Evolutionary conservation across 805 yeast species (phyloP).

Genomic region (Yarrowia hollandica): DNA sequence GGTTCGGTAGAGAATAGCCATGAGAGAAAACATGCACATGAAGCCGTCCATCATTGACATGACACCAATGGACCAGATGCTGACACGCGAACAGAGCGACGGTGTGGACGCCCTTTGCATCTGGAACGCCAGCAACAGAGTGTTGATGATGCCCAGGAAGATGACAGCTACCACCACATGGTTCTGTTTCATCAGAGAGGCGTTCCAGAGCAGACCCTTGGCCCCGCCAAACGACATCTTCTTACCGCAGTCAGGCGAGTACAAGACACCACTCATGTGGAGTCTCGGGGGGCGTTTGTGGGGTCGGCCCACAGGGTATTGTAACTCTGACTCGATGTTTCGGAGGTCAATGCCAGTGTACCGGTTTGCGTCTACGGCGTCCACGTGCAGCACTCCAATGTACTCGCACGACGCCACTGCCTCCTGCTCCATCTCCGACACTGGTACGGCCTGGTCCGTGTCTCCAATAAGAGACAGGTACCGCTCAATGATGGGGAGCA

Average conservation of each 20-base stretch:
- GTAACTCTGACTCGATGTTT: conserved; percentile 69
- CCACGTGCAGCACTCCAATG: conserved; percentile 65
- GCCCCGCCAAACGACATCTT: conserved; percentile 41
- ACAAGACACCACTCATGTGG: conserved; percentile 58
- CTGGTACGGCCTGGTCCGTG: conserved; percentile 61
- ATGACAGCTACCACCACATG: conserved; percentile 48
- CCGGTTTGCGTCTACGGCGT: conserved; percentile 55
- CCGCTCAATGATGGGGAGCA: conserved; percentile 40
- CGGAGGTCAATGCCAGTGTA: conserved; percentile 49
- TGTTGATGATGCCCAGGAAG: conserved; percentile 52
- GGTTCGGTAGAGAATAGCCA: conserved; percentile 56
- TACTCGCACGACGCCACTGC: conserved; percentile 65
- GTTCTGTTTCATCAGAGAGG: conserved; percentile 36
- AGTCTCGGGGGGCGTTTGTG: conserved; percentile 58
- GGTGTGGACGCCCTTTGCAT: conserved; percentile 75
- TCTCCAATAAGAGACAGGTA: conserved; percentile 37
- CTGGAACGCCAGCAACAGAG: conserved; percentile 62
- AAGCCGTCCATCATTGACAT: conserved; percentile 71
- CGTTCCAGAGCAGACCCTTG: conserved; percentile 6
- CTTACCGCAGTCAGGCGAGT: conserved; percentile 89
- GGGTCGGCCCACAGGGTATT: conserved; percentile 78
- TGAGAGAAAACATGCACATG: conserved; percentile 59
- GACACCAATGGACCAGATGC: conserved; percentile 61
- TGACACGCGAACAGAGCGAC: conserved; percentile 70
- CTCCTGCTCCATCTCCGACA: conserved; percentile 54